Evolutionary conservation across 2,329 filamentous ascomycete species (phyloP).

Genomic region (Rhytidhysteron rufulum): DNA sequence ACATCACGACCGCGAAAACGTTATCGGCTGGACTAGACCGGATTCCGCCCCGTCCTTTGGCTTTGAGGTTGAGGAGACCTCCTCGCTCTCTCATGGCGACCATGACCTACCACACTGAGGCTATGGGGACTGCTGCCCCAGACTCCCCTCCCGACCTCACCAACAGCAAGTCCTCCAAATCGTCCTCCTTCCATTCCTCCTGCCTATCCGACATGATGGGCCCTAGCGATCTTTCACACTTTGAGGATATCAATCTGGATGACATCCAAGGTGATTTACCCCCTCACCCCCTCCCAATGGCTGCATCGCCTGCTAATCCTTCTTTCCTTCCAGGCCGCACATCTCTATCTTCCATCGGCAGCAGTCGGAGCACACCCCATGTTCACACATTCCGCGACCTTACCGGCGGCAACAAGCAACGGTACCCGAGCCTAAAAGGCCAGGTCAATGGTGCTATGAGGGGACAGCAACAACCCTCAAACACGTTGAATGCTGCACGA

Average conservation of each 20-base stretch:
- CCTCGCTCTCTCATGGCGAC: constrained; percentile 36
- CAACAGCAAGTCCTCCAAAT: constrained; percentile 83
- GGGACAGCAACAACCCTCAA: constrained; percentile 29
- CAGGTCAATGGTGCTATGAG: constrained; percentile 33
- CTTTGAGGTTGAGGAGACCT: constrained; percentile 9
- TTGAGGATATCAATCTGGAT: constrained; percentile 89
- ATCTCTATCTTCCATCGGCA: constrained; percentile 11
- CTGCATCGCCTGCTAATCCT: constrained; percentile 23
- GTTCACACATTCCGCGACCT: constrained; percentile 35
- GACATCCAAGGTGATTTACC: constrained; percentile 53
- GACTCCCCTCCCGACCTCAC: constrained; percentile 76
- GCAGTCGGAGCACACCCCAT: constrained; percentile 11
- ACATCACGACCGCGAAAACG: not conserved
- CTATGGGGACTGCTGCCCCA: constrained; percentile 45
- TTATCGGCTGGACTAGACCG: too few relatives aligned
- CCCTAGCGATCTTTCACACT: constrained; percentile 71
- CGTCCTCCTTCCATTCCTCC: constrained; percentile 80
- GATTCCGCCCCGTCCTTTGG: constrained; percentile 15
- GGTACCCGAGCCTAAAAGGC: constrained; percentile 39
- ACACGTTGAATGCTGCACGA: constrained; percentile 33
- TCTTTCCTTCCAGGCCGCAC: constrained; percentile 16
- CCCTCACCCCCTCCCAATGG: constrained; percentile 44
- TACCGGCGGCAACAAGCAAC: constrained; percentile 31
- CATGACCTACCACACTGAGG: constrained; percentile 24
- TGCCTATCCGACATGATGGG: constrained; percentile 61